Percentiles rank a stretch among this genome's conserved stretches.
Evolutionary conservation across 2,329 filamentous ascomycete genomes (phyloP).

Genomic region (Aurifilum marmelostoma): DNA sequence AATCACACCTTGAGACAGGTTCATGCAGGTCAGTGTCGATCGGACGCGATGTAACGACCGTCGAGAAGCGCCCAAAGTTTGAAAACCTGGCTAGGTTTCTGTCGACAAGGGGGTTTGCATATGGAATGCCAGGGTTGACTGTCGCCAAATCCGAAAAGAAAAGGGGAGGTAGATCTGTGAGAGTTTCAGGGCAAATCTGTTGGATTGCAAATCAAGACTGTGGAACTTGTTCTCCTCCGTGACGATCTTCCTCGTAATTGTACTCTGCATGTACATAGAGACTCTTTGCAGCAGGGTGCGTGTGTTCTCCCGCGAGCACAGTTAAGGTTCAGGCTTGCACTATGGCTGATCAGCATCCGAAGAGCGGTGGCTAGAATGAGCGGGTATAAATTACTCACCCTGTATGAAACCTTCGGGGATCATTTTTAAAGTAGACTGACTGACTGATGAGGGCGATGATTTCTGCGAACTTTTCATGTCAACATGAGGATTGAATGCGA

Average conservation of each 20-base stretch:
- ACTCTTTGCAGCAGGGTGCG: not conserved
- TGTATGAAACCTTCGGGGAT: not conserved
- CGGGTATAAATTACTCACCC: not conserved
- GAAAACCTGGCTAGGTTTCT: not conserved
- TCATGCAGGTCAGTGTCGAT: not conserved
- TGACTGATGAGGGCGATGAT: not conserved
- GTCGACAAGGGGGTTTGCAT: not conserved
- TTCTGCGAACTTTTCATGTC: too few relatives aligned
- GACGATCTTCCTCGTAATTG: slow-evolving; percentile 3
- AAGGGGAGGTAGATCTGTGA: not conserved
- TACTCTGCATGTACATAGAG: not conserved
- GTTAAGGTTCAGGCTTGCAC: not conserved
- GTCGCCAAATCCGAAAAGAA: not conserved
- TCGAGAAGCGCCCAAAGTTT: too few relatives aligned
- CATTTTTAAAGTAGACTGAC: not conserved
- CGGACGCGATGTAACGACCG: not conserved
- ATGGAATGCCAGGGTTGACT: not conserved
- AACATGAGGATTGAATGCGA: too few relatives aligned
- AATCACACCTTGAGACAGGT: too few relatives aligned
- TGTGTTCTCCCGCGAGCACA: not conserved
- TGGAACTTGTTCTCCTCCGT: not conserved
- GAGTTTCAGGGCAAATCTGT: not conserved
- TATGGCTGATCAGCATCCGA: not conserved
- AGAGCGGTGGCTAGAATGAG: not conserved
- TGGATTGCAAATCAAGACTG: slow-evolving; percentile 1